Conservation (phyloP, 2,329 filamentous ascomycete species). For the Neopestalotiopsis clavispora region DNA sequence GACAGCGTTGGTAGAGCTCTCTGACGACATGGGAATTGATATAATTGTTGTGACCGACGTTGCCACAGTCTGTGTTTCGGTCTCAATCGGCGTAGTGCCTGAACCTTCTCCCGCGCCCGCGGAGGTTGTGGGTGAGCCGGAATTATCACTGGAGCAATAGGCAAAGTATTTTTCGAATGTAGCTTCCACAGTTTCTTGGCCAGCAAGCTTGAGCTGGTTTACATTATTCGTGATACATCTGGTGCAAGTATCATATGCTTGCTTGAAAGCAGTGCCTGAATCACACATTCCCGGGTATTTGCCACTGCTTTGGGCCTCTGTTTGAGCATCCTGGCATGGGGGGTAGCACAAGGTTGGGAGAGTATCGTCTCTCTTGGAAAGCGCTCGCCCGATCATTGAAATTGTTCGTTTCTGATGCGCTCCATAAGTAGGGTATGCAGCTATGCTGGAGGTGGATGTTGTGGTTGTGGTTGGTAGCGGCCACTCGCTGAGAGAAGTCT, state of each 20-base stretch:
- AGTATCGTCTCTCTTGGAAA: conserved; percentile 46
- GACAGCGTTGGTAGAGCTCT: not conserved
- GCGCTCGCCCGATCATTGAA: conserved; percentile 23
- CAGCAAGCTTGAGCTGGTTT: too few relatives aligned
- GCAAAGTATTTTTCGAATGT: conserved; percentile 49
- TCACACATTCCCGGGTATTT: conserved; percentile 53
- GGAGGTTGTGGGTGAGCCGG: conserved; percentile 13
- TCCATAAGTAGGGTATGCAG: conserved; percentile 20
- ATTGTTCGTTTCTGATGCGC: conserved; percentile 20
- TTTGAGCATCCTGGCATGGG: conserved; percentile 54
- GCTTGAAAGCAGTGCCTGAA: conserved; percentile 44
- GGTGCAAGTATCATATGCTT: conserved; percentile 42
- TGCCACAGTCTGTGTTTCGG: conserved; percentile 23
- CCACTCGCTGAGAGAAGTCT: conserved; percentile 50
- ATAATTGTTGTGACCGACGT: conserved; percentile 7
- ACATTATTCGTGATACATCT: conserved; percentile 43
- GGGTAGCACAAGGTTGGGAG: conserved; percentile 56
- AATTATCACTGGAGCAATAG: conserved; percentile 44
- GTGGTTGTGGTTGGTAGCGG: conserved; percentile 26
- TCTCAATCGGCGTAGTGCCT: conserved; percentile 19
- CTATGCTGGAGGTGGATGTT: conserved; percentile 28
- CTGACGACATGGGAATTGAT: conserved; percentile 9
- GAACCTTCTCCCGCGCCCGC: conserved; percentile 21
- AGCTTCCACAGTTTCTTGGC: not conserved
- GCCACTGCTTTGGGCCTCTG: conserved; percentile 52